A percentile compares a stretch with the other conserved stretches of the same genome.
Conservation (phyloP, 2,329 filamentous ascomycete genomes). For the Ceratocystis cubensis region DNA sequence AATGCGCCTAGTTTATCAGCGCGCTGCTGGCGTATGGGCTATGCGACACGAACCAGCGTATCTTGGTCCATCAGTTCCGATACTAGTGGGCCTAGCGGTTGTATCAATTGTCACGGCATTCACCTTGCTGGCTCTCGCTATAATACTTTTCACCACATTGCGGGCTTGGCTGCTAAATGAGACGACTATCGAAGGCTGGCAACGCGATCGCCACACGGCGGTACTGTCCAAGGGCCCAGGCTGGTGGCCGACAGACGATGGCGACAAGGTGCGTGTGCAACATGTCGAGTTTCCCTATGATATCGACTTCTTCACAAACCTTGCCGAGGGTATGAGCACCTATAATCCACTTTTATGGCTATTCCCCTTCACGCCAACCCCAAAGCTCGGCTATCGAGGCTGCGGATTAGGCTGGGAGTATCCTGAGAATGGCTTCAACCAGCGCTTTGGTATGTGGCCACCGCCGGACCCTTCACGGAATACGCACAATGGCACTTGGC, state of each 20-base stretch:
- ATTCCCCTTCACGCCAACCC: conserved; percentile 49
- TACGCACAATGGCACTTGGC: conserved; percentile 33
- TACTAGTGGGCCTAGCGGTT: conserved; percentile 49
- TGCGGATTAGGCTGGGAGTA: conserved; percentile 45
- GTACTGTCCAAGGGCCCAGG: conserved; percentile 36
- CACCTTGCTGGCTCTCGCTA: conserved; percentile 47
- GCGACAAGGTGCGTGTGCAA: conserved; percentile 38
- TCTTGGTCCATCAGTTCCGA: conserved; percentile 51
- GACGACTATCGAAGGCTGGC: conserved; percentile 75
- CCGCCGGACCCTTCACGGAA: conserved; percentile 51
- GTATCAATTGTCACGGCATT: conserved; percentile 46
- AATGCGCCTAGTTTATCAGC: conserved; percentile 45
- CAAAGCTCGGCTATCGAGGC: conserved; percentile 31
- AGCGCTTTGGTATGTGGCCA: conserved; percentile 47
- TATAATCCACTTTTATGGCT: conserved; percentile 55
- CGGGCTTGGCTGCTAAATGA: conserved; percentile 54
- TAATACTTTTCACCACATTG: conserved; percentile 52
- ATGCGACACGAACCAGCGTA: conserved; percentile 58
- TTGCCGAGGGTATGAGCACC: conserved; percentile 64
- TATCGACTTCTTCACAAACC: conserved; percentile 59
- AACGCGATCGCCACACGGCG: conserved; percentile 50
- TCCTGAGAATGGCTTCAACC: conserved; percentile 68
- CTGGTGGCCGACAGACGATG: conserved; percentile 32
- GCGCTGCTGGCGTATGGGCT: conserved; percentile 49
- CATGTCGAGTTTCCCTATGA: conserved; percentile 74